A percentile compares a stretch with the other conserved stretches of the same genome.
Evolutionary conservation across 805 yeast genomes (phyloP).

Genomic region (Gaillardinia entomophila): DNA sequence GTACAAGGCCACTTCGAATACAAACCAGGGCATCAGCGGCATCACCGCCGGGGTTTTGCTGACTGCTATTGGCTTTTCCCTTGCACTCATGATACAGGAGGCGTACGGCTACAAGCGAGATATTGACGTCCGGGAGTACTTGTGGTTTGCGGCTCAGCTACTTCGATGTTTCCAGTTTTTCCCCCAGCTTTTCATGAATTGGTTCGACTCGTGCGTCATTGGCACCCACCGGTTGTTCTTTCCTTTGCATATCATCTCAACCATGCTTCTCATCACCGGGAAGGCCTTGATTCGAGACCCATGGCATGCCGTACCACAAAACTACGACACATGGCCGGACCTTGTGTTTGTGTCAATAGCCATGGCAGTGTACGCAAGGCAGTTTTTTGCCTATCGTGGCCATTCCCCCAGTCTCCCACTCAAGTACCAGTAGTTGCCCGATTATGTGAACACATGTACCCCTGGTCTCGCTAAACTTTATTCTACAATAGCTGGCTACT

Average conservation of each 20-base stretch:
- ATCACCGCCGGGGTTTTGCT: too few relatives aligned
- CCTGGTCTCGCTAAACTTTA: too few relatives aligned
- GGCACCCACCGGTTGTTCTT: conserved; percentile 7
- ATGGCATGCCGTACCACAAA: conserved; percentile 18
- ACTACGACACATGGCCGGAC: conserved; percentile 11
- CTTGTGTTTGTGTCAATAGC: not conserved
- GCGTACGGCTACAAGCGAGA: too few relatives aligned
- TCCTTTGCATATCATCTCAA: conserved; percentile 1
- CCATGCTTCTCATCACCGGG: conserved; percentile 5
- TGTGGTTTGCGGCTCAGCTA: conserved; percentile 31
- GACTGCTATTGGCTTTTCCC: too few relatives aligned
- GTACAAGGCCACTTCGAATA: too few relatives aligned
- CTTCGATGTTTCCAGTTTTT: conserved; percentile 17
- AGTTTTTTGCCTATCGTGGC: conserved; percentile 6
- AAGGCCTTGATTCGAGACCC: conserved; percentile 2
- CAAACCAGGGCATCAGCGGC: too few relatives aligned
- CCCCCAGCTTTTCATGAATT: conserved; percentile 40
- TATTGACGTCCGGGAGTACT: conserved; percentile 38
- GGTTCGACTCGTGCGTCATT: conserved; percentile 24
- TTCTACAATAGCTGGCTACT: too few relatives aligned
- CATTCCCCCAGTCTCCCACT: conserved; percentile 1
- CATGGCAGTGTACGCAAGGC: not conserved
- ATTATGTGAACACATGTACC: too few relatives aligned
- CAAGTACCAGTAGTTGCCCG: conserved; percentile 1
- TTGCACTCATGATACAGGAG: too few relatives aligned